Evolutionary conservation across 2,329 filamentous ascomycete species (phyloP), one percentile per base, ranked within the genome.

Genomic region (Ophiostoma sp.): DNA sequence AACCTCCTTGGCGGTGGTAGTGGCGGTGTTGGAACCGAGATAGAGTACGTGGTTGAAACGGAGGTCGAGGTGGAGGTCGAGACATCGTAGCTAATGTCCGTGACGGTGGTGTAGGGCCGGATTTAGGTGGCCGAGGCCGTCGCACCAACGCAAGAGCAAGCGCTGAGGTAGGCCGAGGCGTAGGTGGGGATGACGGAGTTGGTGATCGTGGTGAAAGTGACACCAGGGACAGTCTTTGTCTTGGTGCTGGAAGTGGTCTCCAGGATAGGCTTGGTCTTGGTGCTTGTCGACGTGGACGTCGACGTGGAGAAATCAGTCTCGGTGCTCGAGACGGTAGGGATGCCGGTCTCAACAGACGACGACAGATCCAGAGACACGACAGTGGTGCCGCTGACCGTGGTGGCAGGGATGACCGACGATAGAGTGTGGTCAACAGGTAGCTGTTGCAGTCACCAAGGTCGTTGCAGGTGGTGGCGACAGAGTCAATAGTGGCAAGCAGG

Each of bases 71-170:
- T 39, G 44, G 31, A n/a, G 41, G 68, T 69, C 17, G 5, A 20
- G 4, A 33, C 33, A 23, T 66, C 39, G 17, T 31, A 52, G 31
- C 1, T 15, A 17, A 33, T 52, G 20, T 66, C 31, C 3, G 68
- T 69, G 44, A 35, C n/a, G n/a, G 60, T 66, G 41, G 20, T 31
- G 41, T 52, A 41, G 20, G 68, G 60, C 60, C 36, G 39, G 33
- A 35, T 69, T 11, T 44, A 66, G 41, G n/a, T 66, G 20, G 20
- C 39, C 20, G 68, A 33, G 20, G 41, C 31, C 11, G 60, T 54
- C 4, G 20, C 68, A 5, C 68, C 60, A 31, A 41, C 44, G 68
- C 68, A 69, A 62, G 41, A 41, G 60, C 68, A 69, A 17, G 68
- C 68, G 41, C 68, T 69, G 31, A 39, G 35, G 44, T 69, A 69